These are phyloP conservation scores for Dendrothele bispora DNA, from an alignment of 768 basidiomycete genomes.

Conservation along the genomic window DNA sequence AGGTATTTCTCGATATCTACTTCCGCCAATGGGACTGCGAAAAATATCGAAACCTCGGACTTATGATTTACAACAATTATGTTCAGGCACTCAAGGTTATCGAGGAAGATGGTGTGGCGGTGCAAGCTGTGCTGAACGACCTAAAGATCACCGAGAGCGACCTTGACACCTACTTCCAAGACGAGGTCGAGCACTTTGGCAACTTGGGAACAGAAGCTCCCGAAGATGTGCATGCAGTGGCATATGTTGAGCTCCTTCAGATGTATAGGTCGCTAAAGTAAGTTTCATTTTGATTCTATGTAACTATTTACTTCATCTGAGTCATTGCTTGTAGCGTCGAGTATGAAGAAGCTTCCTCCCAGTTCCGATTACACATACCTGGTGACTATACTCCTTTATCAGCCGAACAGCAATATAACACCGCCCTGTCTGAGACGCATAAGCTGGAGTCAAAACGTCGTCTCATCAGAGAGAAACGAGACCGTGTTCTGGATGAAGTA, in stretches of 20 bases:
- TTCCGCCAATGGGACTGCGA: constrained; percentile 33
- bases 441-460: constrained; percentile 22
- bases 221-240: constrained; percentile 25
- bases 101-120: constrained; percentile 52
- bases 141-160: constrained; percentile 60
- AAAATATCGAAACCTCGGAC: constrained; percentile 28
- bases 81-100: constrained; percentile 29
- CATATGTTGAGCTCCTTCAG: constrained; percentile 30
- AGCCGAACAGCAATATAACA: constrained; percentile 9
- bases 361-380: constrained; percentile 14
- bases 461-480: constrained; percentile 12
- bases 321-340: constrained; percentile 9
- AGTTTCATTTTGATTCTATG: not conserved
- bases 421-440: constrained; percentile 14
- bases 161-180: constrained; percentile 18
- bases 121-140: constrained; percentile 81
- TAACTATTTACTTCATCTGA: not conserved
- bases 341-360: constrained; percentile 6
- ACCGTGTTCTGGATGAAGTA: constrained; percentile 15
- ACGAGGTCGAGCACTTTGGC: constrained; percentile 24
- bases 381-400: constrained; percentile 10
- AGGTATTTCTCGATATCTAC: constrained; percentile 26
- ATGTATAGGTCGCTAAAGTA: constrained; percentile 11
- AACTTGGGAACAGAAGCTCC: constrained; percentile 23
- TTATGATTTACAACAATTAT: constrained; percentile 36